Evolutionary conservation across 2,329 filamentous ascomycete genomes (phyloP).

Genomic region (Aspergillus ustus): DNA sequence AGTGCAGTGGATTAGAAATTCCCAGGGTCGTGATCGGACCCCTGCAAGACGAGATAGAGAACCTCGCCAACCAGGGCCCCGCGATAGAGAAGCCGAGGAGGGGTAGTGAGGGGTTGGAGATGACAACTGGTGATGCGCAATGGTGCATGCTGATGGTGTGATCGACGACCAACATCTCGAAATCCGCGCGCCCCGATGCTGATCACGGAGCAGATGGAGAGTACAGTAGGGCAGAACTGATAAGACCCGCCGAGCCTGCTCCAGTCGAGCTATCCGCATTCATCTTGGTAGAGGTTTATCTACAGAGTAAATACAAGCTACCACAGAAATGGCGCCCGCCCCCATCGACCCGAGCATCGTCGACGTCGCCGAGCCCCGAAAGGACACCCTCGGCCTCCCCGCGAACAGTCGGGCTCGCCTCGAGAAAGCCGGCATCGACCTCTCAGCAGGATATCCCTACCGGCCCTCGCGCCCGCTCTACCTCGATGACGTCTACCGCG

Average conservation of each 20-base stretch:
- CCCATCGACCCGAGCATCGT: constrained; percentile 66
- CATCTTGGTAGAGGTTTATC: too few species aligned
- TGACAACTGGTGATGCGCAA: constrained; percentile 29
- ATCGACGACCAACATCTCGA: constrained; percentile 18
- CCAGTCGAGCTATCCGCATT: neutral
- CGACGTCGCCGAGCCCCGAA: constrained; percentile 65
- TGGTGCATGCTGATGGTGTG: constrained; percentile 37
- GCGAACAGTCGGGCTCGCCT: constrained; percentile 61
- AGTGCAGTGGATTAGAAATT: constrained; percentile 16
- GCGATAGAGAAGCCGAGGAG: neutral
- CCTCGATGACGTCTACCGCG: constrained; percentile 70
- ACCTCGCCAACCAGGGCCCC: constrained; percentile 15
- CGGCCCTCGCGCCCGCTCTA: constrained; percentile 69
- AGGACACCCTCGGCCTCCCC: constrained; percentile 68
- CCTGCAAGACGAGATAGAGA: constrained; percentile 29
- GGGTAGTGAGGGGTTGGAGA: constrained; percentile 13
- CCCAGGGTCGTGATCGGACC: constrained; percentile 21
- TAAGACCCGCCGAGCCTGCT: neutral
- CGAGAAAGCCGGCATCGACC: constrained; percentile 70
- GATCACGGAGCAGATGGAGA: neutral
- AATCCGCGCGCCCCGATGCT: neutral
- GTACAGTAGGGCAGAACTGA: neutral
- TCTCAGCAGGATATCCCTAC: constrained; percentile 73
- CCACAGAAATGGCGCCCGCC: constrained; percentile 57
- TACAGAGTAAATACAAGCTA: neutral